Conservation (phyloP, 2,329 filamentous ascomycete species). For the Venturia aucupariae region DNA sequence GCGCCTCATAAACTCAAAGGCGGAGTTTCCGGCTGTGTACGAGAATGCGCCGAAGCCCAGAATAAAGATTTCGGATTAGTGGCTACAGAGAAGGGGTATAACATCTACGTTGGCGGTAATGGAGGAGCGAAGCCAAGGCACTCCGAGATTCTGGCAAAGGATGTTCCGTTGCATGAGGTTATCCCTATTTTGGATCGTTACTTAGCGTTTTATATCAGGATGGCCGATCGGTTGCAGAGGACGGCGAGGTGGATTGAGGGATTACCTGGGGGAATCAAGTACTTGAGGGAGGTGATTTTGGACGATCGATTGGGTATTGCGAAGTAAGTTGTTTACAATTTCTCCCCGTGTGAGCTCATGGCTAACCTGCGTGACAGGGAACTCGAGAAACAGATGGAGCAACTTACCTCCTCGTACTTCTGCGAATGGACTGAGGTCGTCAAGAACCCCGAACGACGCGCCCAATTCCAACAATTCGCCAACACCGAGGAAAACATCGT, state of each 20-base stretch:
- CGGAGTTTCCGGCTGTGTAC: constrained; percentile 78
- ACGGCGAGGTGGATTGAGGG: constrained; percentile 82
- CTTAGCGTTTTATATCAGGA: constrained; percentile 88
- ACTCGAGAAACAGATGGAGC: constrained; percentile 79
- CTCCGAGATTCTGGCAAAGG: constrained; percentile 73
- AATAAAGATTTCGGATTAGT: constrained; percentile 91
- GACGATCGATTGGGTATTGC: constrained; percentile 75
- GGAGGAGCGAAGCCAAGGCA: constrained; percentile 79
- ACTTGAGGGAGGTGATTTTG: constrained; percentile 71
- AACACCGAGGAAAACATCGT: constrained; percentile 60
- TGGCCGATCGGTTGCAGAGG: constrained; percentile 79
- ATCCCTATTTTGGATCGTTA: constrained; percentile 79
- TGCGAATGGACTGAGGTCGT: constrained; percentile 86
- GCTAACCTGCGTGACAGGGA: constrained; percentile 48
- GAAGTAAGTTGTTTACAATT: no score
- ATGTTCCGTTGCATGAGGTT: constrained; percentile 73
- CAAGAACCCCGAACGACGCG: constrained; percentile 55
- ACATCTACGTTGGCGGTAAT: constrained; percentile 83
- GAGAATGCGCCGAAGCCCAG: constrained; percentile 86
- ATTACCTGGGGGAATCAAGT: constrained; percentile 73
- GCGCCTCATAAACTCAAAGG: constrained; percentile 89
- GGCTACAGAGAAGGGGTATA: constrained; percentile 85
- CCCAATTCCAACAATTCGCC: constrained; percentile 71
- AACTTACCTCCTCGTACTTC: constrained; percentile 76
- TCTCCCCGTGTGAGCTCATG: neutral